Evolutionary conservation across 352 stramenopile species (phyloP).

Genomic region (Thraustochytrium striatum): DNA sequence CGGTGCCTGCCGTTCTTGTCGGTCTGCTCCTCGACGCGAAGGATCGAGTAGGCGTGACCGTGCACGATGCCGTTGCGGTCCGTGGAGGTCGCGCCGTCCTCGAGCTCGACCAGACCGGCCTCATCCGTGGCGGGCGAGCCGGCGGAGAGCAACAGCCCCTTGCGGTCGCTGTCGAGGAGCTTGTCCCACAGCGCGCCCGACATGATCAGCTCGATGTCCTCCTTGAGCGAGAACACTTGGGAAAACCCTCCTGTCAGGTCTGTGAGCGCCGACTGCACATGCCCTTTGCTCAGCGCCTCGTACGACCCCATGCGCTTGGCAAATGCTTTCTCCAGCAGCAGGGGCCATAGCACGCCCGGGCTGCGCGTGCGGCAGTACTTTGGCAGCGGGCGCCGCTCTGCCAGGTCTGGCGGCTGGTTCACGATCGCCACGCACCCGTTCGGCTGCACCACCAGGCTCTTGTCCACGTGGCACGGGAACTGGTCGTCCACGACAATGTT

Average conservation of each 20-base stretch:
- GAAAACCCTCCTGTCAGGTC: conserved; percentile 56
- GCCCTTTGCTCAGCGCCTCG: conserved; percentile 77
- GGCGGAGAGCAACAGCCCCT: conserved; percentile 25
- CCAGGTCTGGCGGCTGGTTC: neutral
- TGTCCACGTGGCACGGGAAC: conserved; percentile 54
- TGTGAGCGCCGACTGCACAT: conserved; percentile 53
- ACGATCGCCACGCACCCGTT: neutral
- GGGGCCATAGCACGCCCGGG: conserved; percentile 80
- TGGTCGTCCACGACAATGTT: conserved; percentile 59
- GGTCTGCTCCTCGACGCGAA: conserved; percentile 58
- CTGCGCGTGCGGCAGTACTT: conserved; percentile 30
- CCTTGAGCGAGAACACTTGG: conserved; percentile 46
- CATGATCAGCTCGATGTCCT: conserved; percentile 36
- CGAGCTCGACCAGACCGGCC: neutral
- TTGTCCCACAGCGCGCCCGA: conserved; percentile 43
- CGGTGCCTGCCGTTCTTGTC: conserved; percentile 52
- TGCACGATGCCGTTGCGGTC: conserved; percentile 57
- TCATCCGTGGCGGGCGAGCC: conserved; percentile 12
- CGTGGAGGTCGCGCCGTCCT: conserved; percentile 40
- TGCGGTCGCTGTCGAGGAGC: conserved; percentile 24
- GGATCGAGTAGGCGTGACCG: conserved; percentile 64
- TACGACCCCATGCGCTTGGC: conserved; percentile 85
- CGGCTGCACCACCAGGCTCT: conserved; percentile 29
- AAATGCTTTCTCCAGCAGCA: conserved; percentile 88
- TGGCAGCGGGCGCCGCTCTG: neutral